Conservation (phyloP, 768 basidiomycete species). For the Trametes meyenii region DNA sequence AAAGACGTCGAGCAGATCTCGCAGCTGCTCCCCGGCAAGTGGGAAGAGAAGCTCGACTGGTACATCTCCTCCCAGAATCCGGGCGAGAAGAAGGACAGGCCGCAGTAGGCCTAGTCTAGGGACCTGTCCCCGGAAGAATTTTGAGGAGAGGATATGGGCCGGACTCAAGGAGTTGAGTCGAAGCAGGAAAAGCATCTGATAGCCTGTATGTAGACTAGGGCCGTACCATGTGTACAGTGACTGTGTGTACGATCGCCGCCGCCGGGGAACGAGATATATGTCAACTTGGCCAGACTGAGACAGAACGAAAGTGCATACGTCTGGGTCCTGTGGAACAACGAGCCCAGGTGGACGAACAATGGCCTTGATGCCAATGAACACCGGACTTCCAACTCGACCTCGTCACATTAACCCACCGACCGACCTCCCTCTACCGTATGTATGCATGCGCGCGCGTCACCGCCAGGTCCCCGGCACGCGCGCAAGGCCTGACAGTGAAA, state of each 20-base stretch:
- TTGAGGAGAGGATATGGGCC: neutral
- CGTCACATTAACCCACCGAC: neutral
- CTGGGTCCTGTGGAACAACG: neutral
- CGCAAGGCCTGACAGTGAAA: too few species aligned
- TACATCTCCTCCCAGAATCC: constrained; percentile 12
- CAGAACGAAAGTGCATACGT: too few species aligned
- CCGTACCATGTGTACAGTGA: neutral
- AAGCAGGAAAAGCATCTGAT: neutral
- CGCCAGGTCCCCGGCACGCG: too few species aligned
- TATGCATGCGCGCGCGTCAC: too few species aligned
- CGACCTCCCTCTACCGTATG: too few species aligned
- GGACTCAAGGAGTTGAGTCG: neutral
- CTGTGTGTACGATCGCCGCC: neutral
- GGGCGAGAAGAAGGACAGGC: neutral
- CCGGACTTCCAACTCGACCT: too few species aligned
- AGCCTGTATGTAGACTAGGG: constrained; percentile 15
- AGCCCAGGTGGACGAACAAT: constrained; percentile 3
- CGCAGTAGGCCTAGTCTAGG: neutral
- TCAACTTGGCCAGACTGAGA: neutral
- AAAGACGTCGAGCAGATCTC: constrained; percentile 98
- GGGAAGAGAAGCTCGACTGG: constrained; percentile 95
- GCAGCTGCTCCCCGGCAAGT: constrained; percentile 87
- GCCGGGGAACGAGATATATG: neutral
- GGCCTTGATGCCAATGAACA: neutral
- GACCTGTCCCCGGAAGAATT: neutral